These are phyloP conservation scores for Claviceps sp. DNA, from an alignment of 2,329 filamentous ascomycete species.

Conservation along the genomic window DNA sequence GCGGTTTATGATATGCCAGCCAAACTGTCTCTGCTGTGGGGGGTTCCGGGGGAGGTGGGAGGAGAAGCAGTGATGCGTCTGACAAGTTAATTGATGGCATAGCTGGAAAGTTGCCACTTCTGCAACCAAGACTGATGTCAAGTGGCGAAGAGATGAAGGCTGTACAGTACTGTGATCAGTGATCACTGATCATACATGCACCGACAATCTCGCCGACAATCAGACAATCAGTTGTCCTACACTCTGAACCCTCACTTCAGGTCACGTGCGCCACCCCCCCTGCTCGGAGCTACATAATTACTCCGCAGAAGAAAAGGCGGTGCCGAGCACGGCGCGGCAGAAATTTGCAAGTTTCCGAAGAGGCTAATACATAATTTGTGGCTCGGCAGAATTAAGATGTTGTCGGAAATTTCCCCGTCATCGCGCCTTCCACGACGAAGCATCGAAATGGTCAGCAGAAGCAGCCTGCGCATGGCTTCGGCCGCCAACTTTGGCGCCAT, in stretches of 20 bases:
- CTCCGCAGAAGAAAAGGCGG: neutral
- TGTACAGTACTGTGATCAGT: neutral
- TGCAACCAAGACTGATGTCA: neutral
- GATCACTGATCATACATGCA: neutral
- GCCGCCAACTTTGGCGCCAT: constrained; percentile 41
- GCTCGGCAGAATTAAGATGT: neutral
- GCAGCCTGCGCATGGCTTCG: constrained; percentile 40
- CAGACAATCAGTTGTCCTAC: too few species aligned
- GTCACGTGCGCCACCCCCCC: too few species aligned
- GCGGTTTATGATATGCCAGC: constrained; percentile 45
- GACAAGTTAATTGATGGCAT: neutral
- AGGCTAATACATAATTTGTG: constrained; percentile 1
- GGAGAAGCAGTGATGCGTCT: constrained; percentile 39
- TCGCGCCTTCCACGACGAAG: neutral
- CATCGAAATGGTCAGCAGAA: constrained; percentile 27
- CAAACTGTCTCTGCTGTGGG: constrained; percentile 36
- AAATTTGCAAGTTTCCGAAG: constrained; percentile 6
- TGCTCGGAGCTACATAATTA: too few species aligned
- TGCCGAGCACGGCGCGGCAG: constrained; percentile 3
- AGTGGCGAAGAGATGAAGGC: neutral
- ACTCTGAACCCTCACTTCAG: too few species aligned
- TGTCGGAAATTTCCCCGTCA: neutral
- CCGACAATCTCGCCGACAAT: too few species aligned
- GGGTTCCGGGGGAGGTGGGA: constrained; percentile 49
- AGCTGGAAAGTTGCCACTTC: neutral